Conservation (phyloP, 2,329 filamentous ascomycete species). For the Ophiostoma piceae region DNA sequence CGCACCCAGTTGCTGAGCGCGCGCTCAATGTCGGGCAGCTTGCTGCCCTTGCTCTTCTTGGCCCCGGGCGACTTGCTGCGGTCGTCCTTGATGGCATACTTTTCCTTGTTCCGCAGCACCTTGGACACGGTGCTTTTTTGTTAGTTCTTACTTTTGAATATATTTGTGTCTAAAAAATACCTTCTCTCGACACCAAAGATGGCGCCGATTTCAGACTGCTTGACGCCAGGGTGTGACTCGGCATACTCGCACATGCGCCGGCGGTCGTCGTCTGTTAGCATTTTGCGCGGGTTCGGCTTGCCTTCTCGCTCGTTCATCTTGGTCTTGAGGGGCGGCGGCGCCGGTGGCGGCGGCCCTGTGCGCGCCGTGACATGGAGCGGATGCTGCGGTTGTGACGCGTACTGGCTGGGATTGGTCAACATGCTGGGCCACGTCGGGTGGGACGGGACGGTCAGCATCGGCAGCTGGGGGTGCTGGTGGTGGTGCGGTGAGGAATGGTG, state of each 20-base stretch:
- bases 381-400: conserved; percentile 47
- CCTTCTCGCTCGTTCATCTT: conserved; percentile 41
- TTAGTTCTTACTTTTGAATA: background rate
- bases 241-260: conserved; percentile 91
- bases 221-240: conserved; percentile 80
- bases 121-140: conserved; percentile 88
- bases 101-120: conserved; percentile 88
- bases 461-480: conserved; percentile 48
- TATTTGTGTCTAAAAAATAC: conserved; percentile 41
- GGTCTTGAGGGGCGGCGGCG: conserved; percentile 49
- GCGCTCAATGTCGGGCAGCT: conserved; percentile 84
- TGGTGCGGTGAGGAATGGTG: conserved; percentile 38
- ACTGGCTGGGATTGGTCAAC: conserved; percentile 65
- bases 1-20: conserved; percentile 82
- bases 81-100: conserved; percentile 79
- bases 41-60: conserved; percentile 78
- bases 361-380: conserved; percentile 18
- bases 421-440: conserved; percentile 73
- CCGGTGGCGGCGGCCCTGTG: conserved; percentile 29
- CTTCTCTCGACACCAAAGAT: conserved; percentile 96
- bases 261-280: conserved; percentile 84
- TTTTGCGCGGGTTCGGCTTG: conserved; percentile 68
- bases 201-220: conserved; percentile 93
- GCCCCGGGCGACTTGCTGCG: conserved; percentile 66
- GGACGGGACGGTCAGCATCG: conserved; percentile 66